A percentile compares a stretch with the other conserved stretches of the same genome.
Conservation (phyloP, 139 green algal genomes). For the Chlamydomonas sphaeroides region DNA sequence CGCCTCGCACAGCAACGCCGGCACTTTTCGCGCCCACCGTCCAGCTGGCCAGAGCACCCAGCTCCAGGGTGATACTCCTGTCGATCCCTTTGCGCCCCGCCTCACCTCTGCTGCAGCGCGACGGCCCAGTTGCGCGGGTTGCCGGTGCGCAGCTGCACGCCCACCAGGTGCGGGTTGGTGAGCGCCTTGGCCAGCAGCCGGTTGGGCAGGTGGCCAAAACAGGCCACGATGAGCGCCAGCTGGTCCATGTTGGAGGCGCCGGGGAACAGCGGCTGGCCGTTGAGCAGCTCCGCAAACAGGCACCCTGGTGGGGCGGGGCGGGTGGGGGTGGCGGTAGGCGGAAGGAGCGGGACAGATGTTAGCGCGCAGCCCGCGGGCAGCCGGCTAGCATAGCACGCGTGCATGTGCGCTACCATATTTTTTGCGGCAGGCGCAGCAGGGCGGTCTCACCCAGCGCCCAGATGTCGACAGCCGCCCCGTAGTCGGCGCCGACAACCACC, state of each 20-base stretch:
- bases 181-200: slow-evolving; percentile 40
- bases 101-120: slow-evolving; percentile 32
- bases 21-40: too few species aligned
- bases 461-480: slow-evolving; percentile 33
- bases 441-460: slow-evolving; percentile 40
- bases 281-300: slow-evolving; percentile 94
- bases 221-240: slow-evolving; percentile 30
- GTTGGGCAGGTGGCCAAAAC: slow-evolving; percentile 40
- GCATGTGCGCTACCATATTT: too few species aligned
- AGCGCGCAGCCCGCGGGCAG: background rate
- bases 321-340: background rate
- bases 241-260: slow-evolving; percentile 52
- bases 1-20: too few species aligned
- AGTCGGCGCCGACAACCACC: slow-evolving; percentile 34
- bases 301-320: slow-evolving; percentile 77
- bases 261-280: slow-evolving; percentile 85
- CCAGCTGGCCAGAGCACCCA: too few species aligned
- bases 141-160: slow-evolving; percentile 19
- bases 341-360: background rate
- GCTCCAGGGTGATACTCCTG: too few species aligned
- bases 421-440: too few species aligned
- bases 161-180: slow-evolving; percentile 35
- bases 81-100: too few species aligned
- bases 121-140: slow-evolving; percentile 41
- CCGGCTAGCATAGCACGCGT: too few species aligned